Conservation (phyloP, 306 rosid species). For the Quercus rubra region DNA sequence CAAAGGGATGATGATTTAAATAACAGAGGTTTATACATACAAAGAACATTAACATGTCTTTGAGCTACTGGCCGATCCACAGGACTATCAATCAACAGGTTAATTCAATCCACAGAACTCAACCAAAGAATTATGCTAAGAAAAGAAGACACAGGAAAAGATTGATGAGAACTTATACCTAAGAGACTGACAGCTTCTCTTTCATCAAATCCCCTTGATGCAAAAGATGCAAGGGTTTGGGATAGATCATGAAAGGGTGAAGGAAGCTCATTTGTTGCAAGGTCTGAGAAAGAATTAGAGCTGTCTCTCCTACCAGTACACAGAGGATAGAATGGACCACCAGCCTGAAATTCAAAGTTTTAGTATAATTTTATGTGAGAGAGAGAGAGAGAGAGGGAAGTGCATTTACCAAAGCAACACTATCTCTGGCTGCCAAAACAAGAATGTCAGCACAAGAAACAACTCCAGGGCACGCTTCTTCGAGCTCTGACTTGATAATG, state of each 20-base stretch:
- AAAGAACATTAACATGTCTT: no score
- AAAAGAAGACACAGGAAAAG: not conserved
- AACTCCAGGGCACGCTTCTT: slow-evolving; percentile 35
- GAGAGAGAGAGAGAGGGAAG: not conserved
- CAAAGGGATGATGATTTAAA: no score
- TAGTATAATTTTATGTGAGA: not conserved
- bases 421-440: slow-evolving; percentile 46
- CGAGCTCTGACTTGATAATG: slow-evolving; percentile 33
- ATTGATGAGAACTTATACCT: slow-evolving; percentile 10
- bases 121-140: not conserved
- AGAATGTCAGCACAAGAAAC: slow-evolving; percentile 48
- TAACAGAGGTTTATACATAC: no score
- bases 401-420: slow-evolving; percentile 29
- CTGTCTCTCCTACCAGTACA: slow-evolving; percentile 34
- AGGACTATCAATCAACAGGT: no score
- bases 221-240: slow-evolving; percentile 21
- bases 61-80: no score
- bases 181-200: slow-evolving; percentile 38
- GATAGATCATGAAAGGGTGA: slow-evolving; percentile 29
- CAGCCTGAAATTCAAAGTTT: slow-evolving; percentile 26
- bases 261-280: slow-evolving; percentile 33
- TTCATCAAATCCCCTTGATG: slow-evolving; percentile 37
- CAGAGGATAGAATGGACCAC: slow-evolving; percentile 41
- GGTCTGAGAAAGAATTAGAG: slow-evolving; percentile 21
- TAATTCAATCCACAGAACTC: no score